Evolutionary conservation across 148 eudicot species (phyloP).

Genomic region (Rhododendron vialii): DNA sequence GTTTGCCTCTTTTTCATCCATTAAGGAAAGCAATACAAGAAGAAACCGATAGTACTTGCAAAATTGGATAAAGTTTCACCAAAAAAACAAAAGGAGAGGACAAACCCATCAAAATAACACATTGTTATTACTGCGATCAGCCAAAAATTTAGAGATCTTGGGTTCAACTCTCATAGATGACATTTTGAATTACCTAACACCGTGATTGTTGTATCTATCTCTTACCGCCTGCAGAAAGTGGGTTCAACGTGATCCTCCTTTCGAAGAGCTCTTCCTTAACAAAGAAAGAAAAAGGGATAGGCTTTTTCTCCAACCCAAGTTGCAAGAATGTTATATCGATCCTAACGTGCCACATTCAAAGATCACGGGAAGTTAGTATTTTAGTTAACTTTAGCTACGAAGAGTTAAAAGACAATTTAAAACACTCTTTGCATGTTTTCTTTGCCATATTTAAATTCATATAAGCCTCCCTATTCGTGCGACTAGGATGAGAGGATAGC

Average conservation of each 20-base stretch:
- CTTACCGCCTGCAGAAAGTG: background rate
- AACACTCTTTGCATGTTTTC: background rate
- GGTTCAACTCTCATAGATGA: background rate
- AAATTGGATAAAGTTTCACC: background rate
- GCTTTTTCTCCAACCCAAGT: background rate
- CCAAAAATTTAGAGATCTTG: background rate
- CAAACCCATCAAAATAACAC: background rate
- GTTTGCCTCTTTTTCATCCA: conserved; percentile 4
- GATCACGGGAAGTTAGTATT: background rate
- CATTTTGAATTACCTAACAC: background rate
- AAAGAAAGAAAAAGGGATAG: background rate
- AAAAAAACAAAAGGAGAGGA: background rate
- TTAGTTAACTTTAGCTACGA: background rate
- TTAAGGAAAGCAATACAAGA: conserved; percentile 3
- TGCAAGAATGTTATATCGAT: background rate
- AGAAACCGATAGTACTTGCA: background rate
- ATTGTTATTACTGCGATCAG: background rate
- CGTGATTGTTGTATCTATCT: background rate
- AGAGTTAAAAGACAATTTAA: background rate
- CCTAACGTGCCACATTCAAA: background rate
- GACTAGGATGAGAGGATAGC: background rate
- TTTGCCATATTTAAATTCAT: background rate
- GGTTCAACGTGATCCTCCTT: background rate
- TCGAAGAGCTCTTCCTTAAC: background rate
- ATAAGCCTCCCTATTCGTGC: background rate